These are phyloP conservation scores for Diaporthe citrichinensis DNA, from an alignment of 2,329 filamentous ascomycete genomes.

Conservation along the genomic window DNA sequence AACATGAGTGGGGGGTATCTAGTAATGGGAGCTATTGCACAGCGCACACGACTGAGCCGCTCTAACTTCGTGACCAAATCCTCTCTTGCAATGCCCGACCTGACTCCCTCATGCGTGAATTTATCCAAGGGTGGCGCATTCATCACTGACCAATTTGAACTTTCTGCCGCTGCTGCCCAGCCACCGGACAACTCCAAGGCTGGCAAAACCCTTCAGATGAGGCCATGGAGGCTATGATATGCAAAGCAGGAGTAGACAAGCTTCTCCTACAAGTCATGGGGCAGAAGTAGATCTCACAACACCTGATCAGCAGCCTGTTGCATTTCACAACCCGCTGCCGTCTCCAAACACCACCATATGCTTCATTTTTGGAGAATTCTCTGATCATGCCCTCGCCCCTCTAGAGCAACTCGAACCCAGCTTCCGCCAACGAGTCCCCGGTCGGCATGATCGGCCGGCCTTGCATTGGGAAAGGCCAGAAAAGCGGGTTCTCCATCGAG, in stretches of 20 bases:
- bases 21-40: background rate
- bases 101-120: background rate
- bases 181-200: background rate
- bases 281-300: background rate
- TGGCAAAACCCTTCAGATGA: background rate
- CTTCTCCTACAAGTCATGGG: background rate
- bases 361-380: background rate
- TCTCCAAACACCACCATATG: background rate
- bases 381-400: background rate
- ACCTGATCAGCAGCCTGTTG: background rate
- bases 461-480: conserved; percentile 74
- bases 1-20: conserved; percentile 9
- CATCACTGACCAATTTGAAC: background rate
- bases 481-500: conserved; percentile 66
- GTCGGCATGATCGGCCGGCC: conserved; percentile 67
- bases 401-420: conserved; percentile 64
- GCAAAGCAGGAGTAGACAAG: background rate
- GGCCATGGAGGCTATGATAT: background rate
- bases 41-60: background rate
- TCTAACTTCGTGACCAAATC: background rate
- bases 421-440: conserved; percentile 62
- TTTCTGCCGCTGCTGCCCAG: background rate
- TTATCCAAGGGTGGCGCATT: background rate
- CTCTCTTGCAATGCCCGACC: background rate
- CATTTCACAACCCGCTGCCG: background rate